Base-by-base conservation (phyloP, 2,329 filamentous ascomycete genomes). In the Pseudogymnoascus sp. region DNA sequence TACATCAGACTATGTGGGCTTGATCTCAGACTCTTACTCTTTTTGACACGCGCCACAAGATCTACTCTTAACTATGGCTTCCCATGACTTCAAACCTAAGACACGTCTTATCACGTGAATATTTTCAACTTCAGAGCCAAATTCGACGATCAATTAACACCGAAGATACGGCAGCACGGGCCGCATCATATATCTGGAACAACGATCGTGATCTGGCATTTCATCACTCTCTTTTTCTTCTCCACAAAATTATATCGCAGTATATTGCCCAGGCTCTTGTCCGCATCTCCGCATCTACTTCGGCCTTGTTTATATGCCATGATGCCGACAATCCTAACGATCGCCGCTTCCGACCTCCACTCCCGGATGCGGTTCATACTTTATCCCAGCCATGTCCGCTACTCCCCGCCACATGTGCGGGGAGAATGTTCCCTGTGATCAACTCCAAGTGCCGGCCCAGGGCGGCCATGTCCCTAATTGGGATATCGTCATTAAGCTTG, bases 361-460 rank as follows among this genome's bases (percentile, higher is more conserved):
- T 56, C 28, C 28, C 25, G 16, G 28, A 56, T 56, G 4, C n/a
- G 12, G 18, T 10, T 56, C 7, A 56, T 56, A 36, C n/a, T 36
- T 56, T 56, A 36, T 5, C 50, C 28, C 28, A 56, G 28, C 28
- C 28, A 56, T 36, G 28, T 21, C 50, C 28, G 50, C 50, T 36
- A 56, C 28, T 34, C 50, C 50, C 50, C 50, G 50, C 50, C 12
- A 14, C 28, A 34, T 34, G 10, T 56, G 50, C 28, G 50, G 50
- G 50, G 50, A 56, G 16, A 56, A 56, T 14, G 28, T 18, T 36
- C 50, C 50, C 50, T 56, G 50, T 56, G 50, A 56, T 56, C 50
- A 34, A 56, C 5, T 56, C n/a, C 50, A 56, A 34, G 16, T 56
- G 50, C 50, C 50, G 50, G 25, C n/a, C 28, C 50, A 34, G 28